Conservation (phyloP, 2,329 filamentous ascomycete genomes). For the Diaporthe ilicicola region DNA sequence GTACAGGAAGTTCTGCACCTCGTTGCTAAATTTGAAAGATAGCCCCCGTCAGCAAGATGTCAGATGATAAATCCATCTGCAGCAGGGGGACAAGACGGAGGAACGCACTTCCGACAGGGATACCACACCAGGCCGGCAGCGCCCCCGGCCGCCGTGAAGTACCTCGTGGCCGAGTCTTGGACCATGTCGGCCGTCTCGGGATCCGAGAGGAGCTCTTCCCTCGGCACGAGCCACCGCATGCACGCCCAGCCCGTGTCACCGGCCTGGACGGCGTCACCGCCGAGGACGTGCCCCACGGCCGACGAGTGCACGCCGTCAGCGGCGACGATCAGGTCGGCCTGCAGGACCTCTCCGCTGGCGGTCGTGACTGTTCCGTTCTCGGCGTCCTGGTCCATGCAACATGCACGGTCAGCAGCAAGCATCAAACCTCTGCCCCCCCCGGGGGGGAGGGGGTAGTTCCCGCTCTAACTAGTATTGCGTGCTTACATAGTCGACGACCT, state of each 20-base stretch:
- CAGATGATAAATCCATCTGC: too few species aligned
- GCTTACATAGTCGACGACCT: slow-evolving; percentile 16
- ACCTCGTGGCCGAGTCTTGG: slow-evolving; percentile 6
- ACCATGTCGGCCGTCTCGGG: slow-evolving; percentile 2
- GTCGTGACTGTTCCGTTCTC: slow-evolving; percentile 10
- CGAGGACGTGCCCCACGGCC: slow-evolving; percentile 17
- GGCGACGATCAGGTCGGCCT: slow-evolving; percentile 12
- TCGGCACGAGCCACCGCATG: slow-evolving; percentile 19
- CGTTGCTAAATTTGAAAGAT: neutral
- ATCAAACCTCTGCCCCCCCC: neutral
- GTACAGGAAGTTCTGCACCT: slow-evolving; percentile 21
- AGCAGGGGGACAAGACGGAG: neutral
- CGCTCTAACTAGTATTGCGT: neutral
- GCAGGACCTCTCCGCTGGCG: neutral
- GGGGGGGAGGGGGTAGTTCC: neutral
- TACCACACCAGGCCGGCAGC: slow-evolving; percentile 21
- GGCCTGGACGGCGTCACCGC: neutral
- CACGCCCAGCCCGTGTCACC: slow-evolving; percentile 21
- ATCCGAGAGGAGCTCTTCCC: neutral
- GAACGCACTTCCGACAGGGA: slow-evolving; percentile 11
- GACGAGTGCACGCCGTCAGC: slow-evolving; percentile 6
- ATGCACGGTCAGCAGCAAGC: too few species aligned
- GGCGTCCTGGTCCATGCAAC: neutral
- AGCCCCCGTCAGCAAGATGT: neutral
- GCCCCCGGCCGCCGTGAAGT: slow-evolving; percentile 8